Base-by-base conservation (phyloP, 768 basidiomycete genomes). In the Tubosaeta sp. region DNA sequence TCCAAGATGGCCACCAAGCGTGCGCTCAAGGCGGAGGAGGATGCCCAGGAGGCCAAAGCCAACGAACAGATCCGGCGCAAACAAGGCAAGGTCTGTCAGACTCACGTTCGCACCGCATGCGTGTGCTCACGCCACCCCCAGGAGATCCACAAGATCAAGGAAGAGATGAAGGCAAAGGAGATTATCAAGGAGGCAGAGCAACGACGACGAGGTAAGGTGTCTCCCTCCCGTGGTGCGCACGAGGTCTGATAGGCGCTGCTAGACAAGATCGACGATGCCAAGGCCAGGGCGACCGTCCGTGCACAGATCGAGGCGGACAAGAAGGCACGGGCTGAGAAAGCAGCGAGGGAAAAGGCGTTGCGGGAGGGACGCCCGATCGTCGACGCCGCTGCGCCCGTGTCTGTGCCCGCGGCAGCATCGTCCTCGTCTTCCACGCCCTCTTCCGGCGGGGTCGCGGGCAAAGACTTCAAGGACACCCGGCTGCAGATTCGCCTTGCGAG, bases 231-330 rank as follows among this genome's bases (percentile, higher is more conserved):
- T 14, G 22, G 26, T 34, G 50, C 54, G 22, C 16, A 1, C 19
- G 13, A 16, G 14, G 8, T 43, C 2, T 14, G 7, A 29, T 39
- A 10, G 17, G 9, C 6, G 17, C 9, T 14, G 4, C 25, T 62
- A 95, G 95, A 97, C 62, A 98, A 97, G 73, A 64, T 91, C 37
- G 90, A 88, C 47, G 95, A 98, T 45, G 84, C 85, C 11, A 85
- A 84, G 62, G 95, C 93, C 2, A 84, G 75, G 56, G 91, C 90
- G 4, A 88, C 89, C 1, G 76, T 97, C 64, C 93, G 92, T 65
- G 91, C 88, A 1, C 94, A 97, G 67, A 97, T 97, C 58, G 94
- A 95, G 69, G 90, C 86, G 0, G 95, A 97, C 74, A 98, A 94
- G 73, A 81, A 82, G 48, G 86, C 82, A 9, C 83, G 95, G 17